These are phyloP conservation scores for Dillenia turbinata DNA, from an alignment of 164 flowering plant genomes.

Conservation along the genomic window DNA sequence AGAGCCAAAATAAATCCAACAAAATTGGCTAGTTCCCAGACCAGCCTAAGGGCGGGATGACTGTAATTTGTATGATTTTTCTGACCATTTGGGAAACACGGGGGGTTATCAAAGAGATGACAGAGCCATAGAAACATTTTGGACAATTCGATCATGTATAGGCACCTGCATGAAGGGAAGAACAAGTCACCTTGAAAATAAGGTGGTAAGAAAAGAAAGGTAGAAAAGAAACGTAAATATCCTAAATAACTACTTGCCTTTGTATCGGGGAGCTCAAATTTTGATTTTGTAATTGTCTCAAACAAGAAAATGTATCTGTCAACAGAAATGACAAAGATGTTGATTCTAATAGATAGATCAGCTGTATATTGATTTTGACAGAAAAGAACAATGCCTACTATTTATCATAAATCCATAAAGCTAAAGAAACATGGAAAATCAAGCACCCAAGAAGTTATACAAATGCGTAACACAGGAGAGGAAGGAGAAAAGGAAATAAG, in stretches of 20 bases:
- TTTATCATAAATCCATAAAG: too few relatives aligned
- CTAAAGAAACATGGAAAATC: too few relatives aligned
- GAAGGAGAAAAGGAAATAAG: too few relatives aligned
- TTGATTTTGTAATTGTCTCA: conserved; percentile 81
- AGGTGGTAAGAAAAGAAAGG: background rate
- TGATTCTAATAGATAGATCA: too few relatives aligned
- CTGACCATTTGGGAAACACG: background rate
- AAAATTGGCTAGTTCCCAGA: background rate
- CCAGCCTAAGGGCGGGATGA: background rate
- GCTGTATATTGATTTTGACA: too few relatives aligned
- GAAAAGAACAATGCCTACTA: too few relatives aligned
- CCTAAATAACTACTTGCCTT: conserved; percentile 33
- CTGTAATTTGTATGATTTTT: background rate
- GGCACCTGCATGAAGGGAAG: conserved; percentile 54
- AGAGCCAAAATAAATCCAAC: background rate
- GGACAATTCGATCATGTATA: conserved; percentile 69
- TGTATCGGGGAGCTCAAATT: conserved; percentile 48
- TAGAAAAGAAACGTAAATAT: background rate
- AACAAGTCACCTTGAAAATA: background rate
- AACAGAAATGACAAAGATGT: background rate
- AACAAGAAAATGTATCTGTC: conserved; percentile 81
- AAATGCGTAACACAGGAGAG: too few relatives aligned
- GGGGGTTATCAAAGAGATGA: conserved; percentile 28
- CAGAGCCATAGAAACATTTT: conserved; percentile 61
- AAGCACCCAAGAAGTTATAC: too few relatives aligned